Percentiles rank a stretch among this genome's conserved stretches.
Conservation (phyloP, 768 basidiomycete genomes). For the Paxillus rubicundulus region DNA sequence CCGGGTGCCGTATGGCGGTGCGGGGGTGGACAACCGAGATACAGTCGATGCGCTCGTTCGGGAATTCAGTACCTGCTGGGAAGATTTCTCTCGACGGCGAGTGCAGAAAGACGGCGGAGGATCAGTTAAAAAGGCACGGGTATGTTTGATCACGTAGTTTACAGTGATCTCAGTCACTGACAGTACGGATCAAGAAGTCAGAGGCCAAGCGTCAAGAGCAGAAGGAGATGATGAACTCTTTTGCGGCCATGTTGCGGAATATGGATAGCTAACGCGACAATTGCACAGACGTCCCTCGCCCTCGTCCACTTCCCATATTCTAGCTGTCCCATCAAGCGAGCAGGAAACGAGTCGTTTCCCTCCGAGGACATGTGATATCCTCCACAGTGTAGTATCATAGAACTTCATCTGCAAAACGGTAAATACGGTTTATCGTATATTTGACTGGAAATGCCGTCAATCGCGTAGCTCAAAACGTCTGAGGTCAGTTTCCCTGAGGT, state of each 20-base stretch:
- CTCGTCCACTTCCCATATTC: too few species aligned
- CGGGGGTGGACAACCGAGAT: conserved; percentile 6
- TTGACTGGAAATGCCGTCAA: too few species aligned
- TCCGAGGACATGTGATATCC: too few species aligned
- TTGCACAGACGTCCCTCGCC: too few species aligned
- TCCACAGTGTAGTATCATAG: too few species aligned
- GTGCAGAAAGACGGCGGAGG: not conserved
- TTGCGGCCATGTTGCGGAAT: conserved; percentile 14
- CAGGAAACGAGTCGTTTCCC: too few species aligned
- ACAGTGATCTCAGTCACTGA: not conserved
- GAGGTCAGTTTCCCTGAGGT: too few species aligned
- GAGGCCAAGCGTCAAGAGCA: not conserved
- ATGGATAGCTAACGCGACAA: conserved; percentile 1
- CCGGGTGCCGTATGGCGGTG: conserved; percentile 10
- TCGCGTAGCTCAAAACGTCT: too few species aligned
- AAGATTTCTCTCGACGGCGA: conserved; percentile 6
- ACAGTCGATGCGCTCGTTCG: conserved; percentile 5
- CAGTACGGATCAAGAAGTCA: not conserved
- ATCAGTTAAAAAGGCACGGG: not conserved
- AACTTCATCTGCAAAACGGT: too few species aligned
- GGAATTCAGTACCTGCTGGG: conserved; percentile 10
- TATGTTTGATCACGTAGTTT: not conserved
- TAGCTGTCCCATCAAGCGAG: too few species aligned
- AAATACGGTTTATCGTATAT: too few species aligned
- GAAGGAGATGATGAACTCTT: conserved; percentile 2